phyloP scores from a whole-genome alignment of 2,329 filamentous ascomycete species.

The Sporothrix sp. region DNA sequence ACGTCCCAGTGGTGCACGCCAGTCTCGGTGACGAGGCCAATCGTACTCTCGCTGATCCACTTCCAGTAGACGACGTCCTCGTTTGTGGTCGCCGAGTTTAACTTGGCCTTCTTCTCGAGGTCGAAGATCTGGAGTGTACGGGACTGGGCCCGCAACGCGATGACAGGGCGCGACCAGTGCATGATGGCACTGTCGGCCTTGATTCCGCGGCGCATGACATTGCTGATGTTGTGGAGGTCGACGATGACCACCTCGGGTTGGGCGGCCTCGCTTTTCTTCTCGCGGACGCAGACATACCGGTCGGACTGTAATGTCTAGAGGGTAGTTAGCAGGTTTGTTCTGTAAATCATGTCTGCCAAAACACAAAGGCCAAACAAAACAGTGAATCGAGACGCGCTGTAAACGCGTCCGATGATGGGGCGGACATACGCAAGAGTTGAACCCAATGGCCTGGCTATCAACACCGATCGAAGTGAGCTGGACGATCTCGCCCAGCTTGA shows the following conservation, averaged over 20 bases:
- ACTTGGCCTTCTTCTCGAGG: conserved; percentile 81
- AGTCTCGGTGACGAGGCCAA: conserved; percentile 84
- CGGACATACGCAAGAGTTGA: conserved; percentile 70
- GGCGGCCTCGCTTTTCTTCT: conserved; percentile 76
- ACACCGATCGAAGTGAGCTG: conserved; percentile 30
- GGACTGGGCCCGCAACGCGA: conserved; percentile 89
- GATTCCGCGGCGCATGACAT: conserved; percentile 87
- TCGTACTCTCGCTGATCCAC: conserved; percentile 84
- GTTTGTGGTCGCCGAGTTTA: conserved; percentile 93
- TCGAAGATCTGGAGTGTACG: conserved; percentile 98
- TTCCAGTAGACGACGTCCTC: conserved; percentile 99
- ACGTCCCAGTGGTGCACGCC: conserved; percentile 98
- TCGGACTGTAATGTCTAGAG: conserved; percentile 92
- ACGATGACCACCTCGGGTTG: conserved; percentile 94
- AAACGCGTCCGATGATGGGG: conserved; percentile 9
- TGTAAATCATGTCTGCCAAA: no score
- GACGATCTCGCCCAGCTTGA: conserved; percentile 34
- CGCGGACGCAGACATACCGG: conserved; percentile 88
- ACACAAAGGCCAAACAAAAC: neutral
- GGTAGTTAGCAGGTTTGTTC: conserved; percentile 12
- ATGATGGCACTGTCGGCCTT: conserved; percentile 99
- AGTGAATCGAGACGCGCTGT: no score
- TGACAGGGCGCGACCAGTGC: conserved; percentile 95
- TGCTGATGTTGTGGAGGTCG: conserved; percentile 95
- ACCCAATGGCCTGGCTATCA: conserved; percentile 52